Percentiles rank a stretch among this genome's conserved stretches.
Conservation (phyloP, 441 rosid genomes). For the Lepidium campestre region DNA sequence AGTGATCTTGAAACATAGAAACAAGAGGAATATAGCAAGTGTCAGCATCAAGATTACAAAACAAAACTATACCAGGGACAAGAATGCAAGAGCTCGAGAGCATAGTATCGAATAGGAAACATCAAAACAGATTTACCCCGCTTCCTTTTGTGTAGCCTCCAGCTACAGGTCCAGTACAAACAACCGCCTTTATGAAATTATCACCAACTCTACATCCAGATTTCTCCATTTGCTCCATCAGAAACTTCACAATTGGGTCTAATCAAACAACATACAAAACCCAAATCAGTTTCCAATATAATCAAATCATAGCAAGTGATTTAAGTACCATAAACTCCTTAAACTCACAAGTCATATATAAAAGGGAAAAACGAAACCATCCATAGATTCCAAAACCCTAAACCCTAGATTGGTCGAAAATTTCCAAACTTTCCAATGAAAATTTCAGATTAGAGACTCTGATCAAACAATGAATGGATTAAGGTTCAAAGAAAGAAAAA, state of each 20-base stretch:
- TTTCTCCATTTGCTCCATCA: slow-evolving; percentile 79
- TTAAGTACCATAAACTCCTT: not conserved
- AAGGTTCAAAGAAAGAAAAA: not conserved
- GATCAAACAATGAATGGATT: not conserved
- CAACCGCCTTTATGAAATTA: slow-evolving; percentile 63
- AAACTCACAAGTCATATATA: not conserved
- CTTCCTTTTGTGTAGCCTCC: slow-evolving; percentile 64
- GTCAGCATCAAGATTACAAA: not conserved
- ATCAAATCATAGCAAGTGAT: not conserved
- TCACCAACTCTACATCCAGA: slow-evolving; percentile 72
- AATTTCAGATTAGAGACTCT: not conserved
- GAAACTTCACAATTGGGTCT: slow-evolving; percentile 84
- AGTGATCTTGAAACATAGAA: slow-evolving; percentile 41
- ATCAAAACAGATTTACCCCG: slow-evolving; percentile 42
- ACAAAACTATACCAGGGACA: not conserved
- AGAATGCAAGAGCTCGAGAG: not conserved
- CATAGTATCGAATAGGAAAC: not conserved
- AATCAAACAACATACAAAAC: slow-evolving; percentile 1
- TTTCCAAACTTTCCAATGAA: not conserved
- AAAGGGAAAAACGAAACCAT: not conserved
- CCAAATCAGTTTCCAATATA: not conserved
- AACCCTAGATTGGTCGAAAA: slow-evolving; percentile 2
- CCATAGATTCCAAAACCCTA: slow-evolving; percentile 1
- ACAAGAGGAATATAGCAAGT: not conserved
- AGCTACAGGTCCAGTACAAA: slow-evolving; percentile 40